A percentile compares a stretch with the other conserved stretches of the same genome.
These are phyloP conservation scores for Monosporascus sp. DNA, from an alignment of 2,329 filamentous ascomycete genomes.

Conservation along the genomic window DNA sequence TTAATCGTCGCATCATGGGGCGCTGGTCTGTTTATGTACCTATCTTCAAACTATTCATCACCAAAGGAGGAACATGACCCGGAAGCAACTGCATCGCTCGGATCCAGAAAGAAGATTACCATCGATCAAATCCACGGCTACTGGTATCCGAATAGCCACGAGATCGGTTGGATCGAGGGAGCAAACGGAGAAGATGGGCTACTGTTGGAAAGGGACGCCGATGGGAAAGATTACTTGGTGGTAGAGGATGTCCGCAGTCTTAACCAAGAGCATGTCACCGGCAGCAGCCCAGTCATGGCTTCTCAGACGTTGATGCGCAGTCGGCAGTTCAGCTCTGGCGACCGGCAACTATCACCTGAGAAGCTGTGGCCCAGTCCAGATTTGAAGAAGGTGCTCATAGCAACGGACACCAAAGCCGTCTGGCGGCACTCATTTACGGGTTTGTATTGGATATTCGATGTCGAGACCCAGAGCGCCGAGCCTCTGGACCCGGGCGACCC, in stretches of 20 bases:
- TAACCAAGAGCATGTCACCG: slow-evolving; percentile 34
- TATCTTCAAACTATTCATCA: slow-evolving; percentile 58
- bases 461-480: slow-evolving; percentile 70
- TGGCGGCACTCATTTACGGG: slow-evolving; percentile 90
- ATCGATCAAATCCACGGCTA: slow-evolving; percentile 67
- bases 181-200: slow-evolving; percentile 77
- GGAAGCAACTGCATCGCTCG: slow-evolving; percentile 52
- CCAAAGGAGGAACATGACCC: slow-evolving; percentile 59
- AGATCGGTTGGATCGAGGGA: slow-evolving; percentile 72
- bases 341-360: slow-evolving; percentile 48
- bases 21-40: slow-evolving; percentile 60
- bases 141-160: slow-evolving; percentile 60
- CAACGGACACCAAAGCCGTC: slow-evolving; percentile 65
- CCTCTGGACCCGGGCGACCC: slow-evolving; percentile 68
- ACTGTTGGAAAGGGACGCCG: slow-evolving; percentile 65
- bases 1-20: slow-evolving; percentile 65
- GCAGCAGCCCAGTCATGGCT: slow-evolving; percentile 34
- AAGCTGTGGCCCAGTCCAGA: slow-evolving; percentile 73
- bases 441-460: slow-evolving; percentile 88
- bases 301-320: slow-evolving; percentile 72
- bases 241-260: slow-evolving; percentile 76
- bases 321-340: slow-evolving; percentile 54
- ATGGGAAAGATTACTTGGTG: slow-evolving; percentile 68
- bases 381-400: slow-evolving; percentile 80
- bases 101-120: slow-evolving; percentile 67